These are phyloP conservation scores for Biscutella laevigata DNA, from an alignment of 441 rosid genomes.

Conservation along the genomic window DNA sequence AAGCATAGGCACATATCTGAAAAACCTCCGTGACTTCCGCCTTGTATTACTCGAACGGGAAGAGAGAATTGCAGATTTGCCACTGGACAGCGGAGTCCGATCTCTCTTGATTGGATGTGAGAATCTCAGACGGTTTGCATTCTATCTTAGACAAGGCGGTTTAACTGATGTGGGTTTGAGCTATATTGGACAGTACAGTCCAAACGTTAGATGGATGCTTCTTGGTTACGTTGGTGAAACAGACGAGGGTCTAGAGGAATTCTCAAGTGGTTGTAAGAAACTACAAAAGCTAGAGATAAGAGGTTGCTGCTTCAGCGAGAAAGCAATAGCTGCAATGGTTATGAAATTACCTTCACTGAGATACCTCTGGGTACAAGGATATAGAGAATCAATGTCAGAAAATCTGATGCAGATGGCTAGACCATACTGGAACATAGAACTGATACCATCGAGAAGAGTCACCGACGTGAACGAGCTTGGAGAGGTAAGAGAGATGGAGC, in stretches of 20 bases:
- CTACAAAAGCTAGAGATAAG: slow-evolving; percentile 86
- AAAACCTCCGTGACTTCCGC: slow-evolving; percentile 71
- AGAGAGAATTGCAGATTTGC: slow-evolving; percentile 65
- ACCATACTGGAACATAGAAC: slow-evolving; percentile 90
- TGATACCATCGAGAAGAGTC: slow-evolving; percentile 57
- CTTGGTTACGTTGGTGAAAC: slow-evolving; percentile 78
- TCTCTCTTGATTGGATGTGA: slow-evolving; percentile 70
- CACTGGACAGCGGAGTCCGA: slow-evolving; percentile 81
- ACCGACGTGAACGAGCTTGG: slow-evolving; percentile 24
- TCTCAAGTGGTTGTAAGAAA: slow-evolving; percentile 75
- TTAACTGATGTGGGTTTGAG: slow-evolving; percentile 69
- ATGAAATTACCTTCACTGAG: slow-evolving; percentile 58
- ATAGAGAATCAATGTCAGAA: slow-evolving; percentile 36
- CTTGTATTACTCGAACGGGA: slow-evolving; percentile 71
- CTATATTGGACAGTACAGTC: slow-evolving; percentile 64
- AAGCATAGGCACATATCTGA: slow-evolving; percentile 50
- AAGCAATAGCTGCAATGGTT: slow-evolving; percentile 59
- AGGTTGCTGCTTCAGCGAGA: slow-evolving; percentile 76
- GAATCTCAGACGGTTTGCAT: slow-evolving; percentile 67
- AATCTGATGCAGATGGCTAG: slow-evolving; percentile 68
- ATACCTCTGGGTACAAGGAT: slow-evolving; percentile 92
- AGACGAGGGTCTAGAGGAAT: slow-evolving; percentile 61
- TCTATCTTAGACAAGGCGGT: slow-evolving; percentile 72
- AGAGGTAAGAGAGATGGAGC: slow-evolving; percentile 31
- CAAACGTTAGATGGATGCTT: slow-evolving; percentile 82